These are phyloP conservation scores for Populus hybrid DNA, from an alignment of 441 rosid species.

Conservation along the genomic window DNA sequence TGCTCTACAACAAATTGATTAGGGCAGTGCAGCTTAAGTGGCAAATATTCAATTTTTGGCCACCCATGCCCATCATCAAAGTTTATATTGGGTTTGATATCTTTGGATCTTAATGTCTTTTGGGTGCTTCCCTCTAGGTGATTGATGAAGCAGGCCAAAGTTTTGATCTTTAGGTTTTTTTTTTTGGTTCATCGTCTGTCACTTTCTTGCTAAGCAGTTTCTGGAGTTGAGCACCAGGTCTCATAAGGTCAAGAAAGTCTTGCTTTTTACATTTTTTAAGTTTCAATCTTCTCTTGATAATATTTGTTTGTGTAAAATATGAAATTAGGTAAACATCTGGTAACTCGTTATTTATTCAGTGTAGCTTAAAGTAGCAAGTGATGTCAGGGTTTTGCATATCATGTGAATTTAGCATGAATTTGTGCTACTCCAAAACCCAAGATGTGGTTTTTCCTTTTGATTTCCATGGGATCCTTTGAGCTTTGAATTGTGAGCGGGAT, in stretches of 20 bases:
- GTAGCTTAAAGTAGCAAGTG: background rate
- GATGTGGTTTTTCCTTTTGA: background rate
- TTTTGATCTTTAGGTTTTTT: background rate
- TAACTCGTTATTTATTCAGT: background rate
- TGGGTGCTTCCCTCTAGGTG: background rate
- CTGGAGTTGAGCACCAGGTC: background rate
- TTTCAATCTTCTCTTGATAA: no score
- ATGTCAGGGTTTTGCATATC: background rate
- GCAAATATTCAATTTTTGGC: constrained; percentile 3
- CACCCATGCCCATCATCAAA: constrained; percentile 2
- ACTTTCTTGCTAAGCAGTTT: background rate
- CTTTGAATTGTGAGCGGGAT: background rate
- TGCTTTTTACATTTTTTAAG: background rate
- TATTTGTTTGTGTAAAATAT: background rate
- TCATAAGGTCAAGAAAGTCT: background rate
- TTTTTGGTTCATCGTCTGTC: background rate
- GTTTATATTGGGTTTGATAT: background rate
- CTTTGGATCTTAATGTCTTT: constrained; percentile 3
- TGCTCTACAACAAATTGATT: background rate
- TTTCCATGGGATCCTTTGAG: background rate
- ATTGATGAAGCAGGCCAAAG: background rate
- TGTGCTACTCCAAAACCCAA: background rate
- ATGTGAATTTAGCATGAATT: background rate
- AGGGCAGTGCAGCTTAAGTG: background rate
- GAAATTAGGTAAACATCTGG: background rate